Evolutionary conservation across 176 grass and related monocot genomes (phyloP).

Genomic region (Chrysopogon serrulatus): DNA sequence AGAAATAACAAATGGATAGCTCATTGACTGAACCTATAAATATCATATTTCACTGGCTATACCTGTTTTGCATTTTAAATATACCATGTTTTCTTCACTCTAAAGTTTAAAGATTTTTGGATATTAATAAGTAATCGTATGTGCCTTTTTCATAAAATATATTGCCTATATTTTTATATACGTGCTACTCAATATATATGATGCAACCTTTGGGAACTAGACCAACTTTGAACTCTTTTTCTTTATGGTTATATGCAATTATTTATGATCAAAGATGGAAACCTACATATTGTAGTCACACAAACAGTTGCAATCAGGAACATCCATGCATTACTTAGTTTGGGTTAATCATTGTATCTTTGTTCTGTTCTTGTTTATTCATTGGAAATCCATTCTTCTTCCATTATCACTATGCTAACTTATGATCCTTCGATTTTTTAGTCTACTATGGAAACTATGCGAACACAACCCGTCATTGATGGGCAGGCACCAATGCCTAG

Average conservation of each 20-base stretch:
- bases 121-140: neutral
- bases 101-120: neutral
- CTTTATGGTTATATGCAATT: neutral
- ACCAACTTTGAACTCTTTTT: neutral
- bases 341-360: neutral
- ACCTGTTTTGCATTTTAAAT: neutral
- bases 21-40: neutral
- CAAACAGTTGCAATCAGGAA: neutral
- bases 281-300: neutral
- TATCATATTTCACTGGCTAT: neutral
- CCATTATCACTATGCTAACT: neutral
- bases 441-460: neutral
- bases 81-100: neutral
- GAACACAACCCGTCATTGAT: neutral
- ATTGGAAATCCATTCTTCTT: neutral
- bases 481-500: neutral
- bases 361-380: neutral
- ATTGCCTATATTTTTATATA: neutral
- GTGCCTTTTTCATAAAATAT: neutral
- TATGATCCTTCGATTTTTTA: neutral
- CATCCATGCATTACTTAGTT: neutral
- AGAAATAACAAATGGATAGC: neutral
- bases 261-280: neutral
- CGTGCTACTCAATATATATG: neutral
- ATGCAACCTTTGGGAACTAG: neutral